Evolutionary conservation across 2,329 filamentous ascomycete genomes (phyloP).

Genomic region (Apiospora aurea): DNA sequence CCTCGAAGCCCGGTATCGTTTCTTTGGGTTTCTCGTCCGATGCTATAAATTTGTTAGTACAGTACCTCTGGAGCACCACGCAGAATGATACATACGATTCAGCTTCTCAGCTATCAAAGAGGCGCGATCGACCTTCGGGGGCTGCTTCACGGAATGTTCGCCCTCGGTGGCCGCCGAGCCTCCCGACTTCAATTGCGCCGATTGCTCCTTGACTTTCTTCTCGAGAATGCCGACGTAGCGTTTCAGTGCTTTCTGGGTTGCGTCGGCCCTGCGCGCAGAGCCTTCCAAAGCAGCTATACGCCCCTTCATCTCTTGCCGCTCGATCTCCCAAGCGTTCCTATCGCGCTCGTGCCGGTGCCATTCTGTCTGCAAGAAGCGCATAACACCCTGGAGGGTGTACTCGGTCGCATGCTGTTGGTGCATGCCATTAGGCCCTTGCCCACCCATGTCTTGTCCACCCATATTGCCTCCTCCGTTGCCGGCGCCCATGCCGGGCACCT

Average conservation of each 20-base stretch:
- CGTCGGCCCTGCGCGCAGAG: slow-evolving; percentile 84
- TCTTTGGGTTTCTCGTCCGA: slow-evolving; percentile 50
- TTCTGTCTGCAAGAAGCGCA: slow-evolving; percentile 99
- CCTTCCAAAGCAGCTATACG: slow-evolving; percentile 95
- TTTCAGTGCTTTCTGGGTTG: slow-evolving; percentile 85
- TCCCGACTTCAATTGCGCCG: slow-evolving; percentile 70
- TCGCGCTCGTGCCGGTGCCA: slow-evolving; percentile 99
- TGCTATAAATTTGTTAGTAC: slow-evolving; percentile 40
- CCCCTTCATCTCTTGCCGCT: slow-evolving; percentile 98
- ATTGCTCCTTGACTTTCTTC: slow-evolving; percentile 84
- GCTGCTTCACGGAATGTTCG: slow-evolving; percentile 54
- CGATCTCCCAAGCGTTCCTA: slow-evolving; percentile 98
- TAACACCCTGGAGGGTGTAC: slow-evolving; percentile 78
- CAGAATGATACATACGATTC: slow-evolving; percentile 51
- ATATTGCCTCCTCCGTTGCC: slow-evolving; percentile 52
- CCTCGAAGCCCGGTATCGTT: slow-evolving; percentile 52
- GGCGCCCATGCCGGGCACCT: slow-evolving; percentile 48
- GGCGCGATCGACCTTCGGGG: slow-evolving; percentile 50
- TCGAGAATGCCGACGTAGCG: slow-evolving; percentile 92
- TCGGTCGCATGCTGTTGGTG: slow-evolving; percentile 66
- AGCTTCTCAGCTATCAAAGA: slow-evolving; percentile 64
- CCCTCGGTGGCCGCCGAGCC: slow-evolving; percentile 49
- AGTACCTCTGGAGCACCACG: not conserved
- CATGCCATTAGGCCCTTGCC: slow-evolving; percentile 49
- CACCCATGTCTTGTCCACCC: slow-evolving; percentile 49